A percentile compares a stretch with the other conserved stretches of the same genome.
Evolutionary conservation across 2,329 filamentous ascomycete species (phyloP).

Genomic region (Aspergillus sp.): DNA sequence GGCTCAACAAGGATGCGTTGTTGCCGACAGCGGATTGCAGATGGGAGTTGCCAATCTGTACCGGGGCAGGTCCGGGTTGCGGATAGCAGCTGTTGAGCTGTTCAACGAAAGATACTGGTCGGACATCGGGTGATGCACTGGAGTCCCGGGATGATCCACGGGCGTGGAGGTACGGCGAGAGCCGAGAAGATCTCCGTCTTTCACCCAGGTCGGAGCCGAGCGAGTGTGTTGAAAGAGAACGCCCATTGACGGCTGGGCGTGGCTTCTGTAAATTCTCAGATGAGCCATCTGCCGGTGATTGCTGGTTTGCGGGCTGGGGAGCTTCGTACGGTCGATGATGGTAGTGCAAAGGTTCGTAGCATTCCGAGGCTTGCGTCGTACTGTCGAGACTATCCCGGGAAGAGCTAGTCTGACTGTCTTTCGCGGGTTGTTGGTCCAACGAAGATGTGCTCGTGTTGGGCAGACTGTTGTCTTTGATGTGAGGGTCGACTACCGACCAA

Average conservation of each 20-base stretch:
- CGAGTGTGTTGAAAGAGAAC: slow-evolving; percentile 77
- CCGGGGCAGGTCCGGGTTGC: slow-evolving; percentile 68
- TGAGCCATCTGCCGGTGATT: slow-evolving; percentile 33
- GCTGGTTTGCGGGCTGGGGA: slow-evolving; percentile 29
- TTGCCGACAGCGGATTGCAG: slow-evolving; percentile 78
- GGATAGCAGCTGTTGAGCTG: slow-evolving; percentile 72
- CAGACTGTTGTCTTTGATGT: slow-evolving; percentile 24
- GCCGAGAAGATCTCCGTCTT: slow-evolving; percentile 60
- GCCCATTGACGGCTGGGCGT: slow-evolving; percentile 60
- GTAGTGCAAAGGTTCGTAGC: slow-evolving; percentile 53
- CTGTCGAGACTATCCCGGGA: slow-evolving; percentile 42
- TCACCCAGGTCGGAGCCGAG: slow-evolving; percentile 68
- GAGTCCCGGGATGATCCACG: slow-evolving; percentile 54
- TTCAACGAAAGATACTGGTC: slow-evolving; percentile 63
- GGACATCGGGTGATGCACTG: slow-evolving; percentile 57
- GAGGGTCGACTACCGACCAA: slow-evolving; percentile 36
- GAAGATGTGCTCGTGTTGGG: slow-evolving; percentile 26
- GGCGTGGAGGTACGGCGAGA: slow-evolving; percentile 51
- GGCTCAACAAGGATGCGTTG: slow-evolving; percentile 87
- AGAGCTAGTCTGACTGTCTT: slow-evolving; percentile 31
- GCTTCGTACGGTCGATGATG: slow-evolving; percentile 52
- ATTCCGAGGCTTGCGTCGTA: slow-evolving; percentile 34
- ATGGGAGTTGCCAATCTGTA: slow-evolving; percentile 74
- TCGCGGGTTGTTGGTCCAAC: slow-evolving; percentile 28
- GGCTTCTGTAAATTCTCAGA: slow-evolving; percentile 54